A percentile compares a stretch with the other conserved stretches of the same genome.
Conservation (phyloP, 177 flowering plant species). For the Telopea speciosissima region DNA sequence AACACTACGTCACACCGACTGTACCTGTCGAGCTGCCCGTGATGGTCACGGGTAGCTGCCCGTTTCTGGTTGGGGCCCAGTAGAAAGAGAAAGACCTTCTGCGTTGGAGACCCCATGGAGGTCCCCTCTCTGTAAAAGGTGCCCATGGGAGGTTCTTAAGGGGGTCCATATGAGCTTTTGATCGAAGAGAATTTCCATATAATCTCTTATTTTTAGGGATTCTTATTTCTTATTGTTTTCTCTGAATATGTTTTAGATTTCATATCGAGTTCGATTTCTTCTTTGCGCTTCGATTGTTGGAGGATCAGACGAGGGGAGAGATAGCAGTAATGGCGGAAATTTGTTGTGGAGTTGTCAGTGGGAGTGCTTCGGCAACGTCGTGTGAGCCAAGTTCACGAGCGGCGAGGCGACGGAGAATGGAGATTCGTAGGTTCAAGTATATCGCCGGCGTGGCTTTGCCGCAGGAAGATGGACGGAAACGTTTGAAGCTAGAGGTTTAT, state of each 20-base stretch:
- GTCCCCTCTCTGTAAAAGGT: conserved; percentile 1
- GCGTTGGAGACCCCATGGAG: background rate
- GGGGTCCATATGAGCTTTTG: background rate
- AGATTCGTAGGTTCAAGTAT: conserved; percentile 46
- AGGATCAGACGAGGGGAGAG: background rate
- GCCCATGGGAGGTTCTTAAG: background rate
- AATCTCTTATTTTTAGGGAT: background rate
- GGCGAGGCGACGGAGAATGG: conserved; percentile 65
- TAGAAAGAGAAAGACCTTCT: background rate
- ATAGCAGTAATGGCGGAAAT: conserved; percentile 55
- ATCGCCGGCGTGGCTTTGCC: conserved; percentile 20
- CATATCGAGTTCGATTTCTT: too few relatives aligned
- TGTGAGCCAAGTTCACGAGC: conserved; percentile 38
- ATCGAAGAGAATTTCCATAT: too few relatives aligned
- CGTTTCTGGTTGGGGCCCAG: background rate
- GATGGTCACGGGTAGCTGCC: conserved; percentile 33
- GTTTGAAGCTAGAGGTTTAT: conserved; percentile 20
- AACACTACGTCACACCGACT: conserved; percentile 23
- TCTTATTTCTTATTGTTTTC: background rate
- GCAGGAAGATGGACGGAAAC: conserved; percentile 21
- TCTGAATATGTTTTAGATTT: too few relatives aligned
- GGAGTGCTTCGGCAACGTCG: conserved; percentile 25
- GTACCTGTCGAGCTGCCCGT: conserved; percentile 23
- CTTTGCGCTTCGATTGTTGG: background rate
- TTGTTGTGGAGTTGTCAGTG: conserved; percentile 44